phyloP scores from a whole-genome alignment of 768 basidiomycete genomes.

The Cubamyces lactineus region DNA sequence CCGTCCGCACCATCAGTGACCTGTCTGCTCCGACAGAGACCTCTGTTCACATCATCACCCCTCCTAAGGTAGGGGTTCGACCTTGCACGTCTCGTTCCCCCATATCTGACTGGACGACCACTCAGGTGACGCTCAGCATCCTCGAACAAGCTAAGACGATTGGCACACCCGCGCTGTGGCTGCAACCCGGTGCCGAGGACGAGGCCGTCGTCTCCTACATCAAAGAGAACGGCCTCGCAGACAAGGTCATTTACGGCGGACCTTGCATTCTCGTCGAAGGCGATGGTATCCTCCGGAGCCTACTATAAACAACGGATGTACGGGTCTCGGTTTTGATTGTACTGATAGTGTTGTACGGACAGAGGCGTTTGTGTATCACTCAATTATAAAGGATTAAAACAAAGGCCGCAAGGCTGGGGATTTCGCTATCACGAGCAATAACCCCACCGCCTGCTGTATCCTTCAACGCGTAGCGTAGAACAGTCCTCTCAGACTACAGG shows the following conservation, averaged over 20 bases:
- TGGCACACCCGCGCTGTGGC: slow-evolving; percentile 80
- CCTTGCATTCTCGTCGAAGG: slow-evolving; percentile 84
- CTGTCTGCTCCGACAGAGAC: slow-evolving; percentile 66
- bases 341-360: too few species aligned
- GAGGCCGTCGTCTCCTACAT: slow-evolving; percentile 65
- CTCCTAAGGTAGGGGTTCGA: slow-evolving; percentile 55
- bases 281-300: slow-evolving; percentile 48
- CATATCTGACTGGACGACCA: background rate
- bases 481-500: too few species aligned
- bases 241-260: slow-evolving; percentile 78
- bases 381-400: too few species aligned
- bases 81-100: background rate
- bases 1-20: slow-evolving; percentile 56
- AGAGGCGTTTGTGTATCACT: too few species aligned
- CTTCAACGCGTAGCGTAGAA: too few species aligned
- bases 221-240: slow-evolving; percentile 61
- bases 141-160: slow-evolving; percentile 70
- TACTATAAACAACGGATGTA: slow-evolving; percentile 1
- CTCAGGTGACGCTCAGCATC: slow-evolving; percentile 69
- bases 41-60: slow-evolving; percentile 78
- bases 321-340: too few species aligned
- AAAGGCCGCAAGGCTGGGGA: too few species aligned
- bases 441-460: too few species aligned
- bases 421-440: too few species aligned
- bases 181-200: slow-evolving; percentile 88